Evolutionary conservation across 179 eudicot genomes (phyloP), one percentile per base, ranked within the genome.

Genomic region (Drosera spatulata): DNA sequence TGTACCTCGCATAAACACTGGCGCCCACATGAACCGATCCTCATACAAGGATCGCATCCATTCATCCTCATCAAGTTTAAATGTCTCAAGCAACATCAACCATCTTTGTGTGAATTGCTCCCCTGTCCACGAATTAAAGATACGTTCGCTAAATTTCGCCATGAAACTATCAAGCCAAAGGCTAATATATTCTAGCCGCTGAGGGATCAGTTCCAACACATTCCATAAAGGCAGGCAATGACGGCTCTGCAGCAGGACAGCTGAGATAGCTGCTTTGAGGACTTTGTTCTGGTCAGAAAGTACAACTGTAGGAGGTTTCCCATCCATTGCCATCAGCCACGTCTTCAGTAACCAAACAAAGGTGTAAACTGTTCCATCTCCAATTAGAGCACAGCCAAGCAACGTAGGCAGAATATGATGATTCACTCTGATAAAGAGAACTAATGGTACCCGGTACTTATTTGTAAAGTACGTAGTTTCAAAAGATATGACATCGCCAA

Each of bases 171-270:
- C 85, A 65, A 70, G 73, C 72, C 76, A 78, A 57, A 79, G 60
- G 44, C 67, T 79, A 57, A 75, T 71, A 68, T 58, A 66, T 44
- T 73, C 80, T 41, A 85, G 71, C 52, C 70, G 74, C 53, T 77
- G 78, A 10, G 77, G 83, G 47, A 82, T 75, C 74, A 72, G 76
- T 60, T 70, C 81, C 55, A 85, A 42, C 53, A 85, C 65, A 67
- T 80, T 75, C 85, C 83, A 82, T 73, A 85, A 64, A 73, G 70
- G 55, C 68, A 73, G 80, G 61, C 72, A 80, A 76, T 85, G 87
- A 50, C 75, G 83, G 57, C 77, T 58, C 43, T 58, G 69, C 3
- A 75, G 82, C 58, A 85, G 71, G 60, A 77, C 65, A 56, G 79
- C 81, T 39, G 75, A 73, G 45, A 80, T 61, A 66, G 82, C 85